phyloP scores from a whole-genome alignment of 768 basidiomycete species.

The Trametes punicea region DNA sequence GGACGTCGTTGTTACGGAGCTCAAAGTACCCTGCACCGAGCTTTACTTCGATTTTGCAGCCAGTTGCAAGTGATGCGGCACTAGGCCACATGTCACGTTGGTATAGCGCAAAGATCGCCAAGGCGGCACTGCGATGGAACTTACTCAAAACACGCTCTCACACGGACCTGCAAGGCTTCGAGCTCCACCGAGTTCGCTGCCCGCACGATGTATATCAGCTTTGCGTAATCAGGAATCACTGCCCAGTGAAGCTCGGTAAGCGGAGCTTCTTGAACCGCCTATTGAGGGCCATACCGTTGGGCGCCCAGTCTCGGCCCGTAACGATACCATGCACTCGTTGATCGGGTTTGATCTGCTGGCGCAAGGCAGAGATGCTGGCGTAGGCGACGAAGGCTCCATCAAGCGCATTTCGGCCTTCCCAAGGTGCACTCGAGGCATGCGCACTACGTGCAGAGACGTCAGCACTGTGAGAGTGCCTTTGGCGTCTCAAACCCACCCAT shows the following conservation, averaged over 20 bases:
- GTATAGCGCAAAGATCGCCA: background rate
- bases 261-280: background rate
- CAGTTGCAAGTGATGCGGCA: constrained; percentile 59
- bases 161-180: constrained; percentile 49
- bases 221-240: constrained; percentile 86
- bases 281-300: constrained; percentile 52
- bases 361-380: constrained; percentile 69
- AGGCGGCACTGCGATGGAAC: too few species aligned
- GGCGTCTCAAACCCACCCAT: constrained; percentile 46
- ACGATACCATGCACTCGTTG: constrained; percentile 79
- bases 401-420: constrained; percentile 84
- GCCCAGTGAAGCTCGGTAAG: background rate
- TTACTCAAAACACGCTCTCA: constrained; percentile 70
- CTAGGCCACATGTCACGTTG: constrained; percentile 34
- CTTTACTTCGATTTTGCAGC: constrained; percentile 31
- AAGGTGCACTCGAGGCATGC: constrained; percentile 77
- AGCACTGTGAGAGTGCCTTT: background rate
- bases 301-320: constrained; percentile 60
- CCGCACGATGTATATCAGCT: constrained; percentile 69
- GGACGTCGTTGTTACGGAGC: constrained; percentile 31
- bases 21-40: constrained; percentile 30
- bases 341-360: constrained; percentile 85
- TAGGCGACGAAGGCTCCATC: constrained; percentile 89
- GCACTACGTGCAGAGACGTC: constrained; percentile 43
- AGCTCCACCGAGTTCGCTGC: constrained; percentile 63